Conservation (phyloP, 768 basidiomycete genomes). For the Trametes cinnabarina region DNA sequence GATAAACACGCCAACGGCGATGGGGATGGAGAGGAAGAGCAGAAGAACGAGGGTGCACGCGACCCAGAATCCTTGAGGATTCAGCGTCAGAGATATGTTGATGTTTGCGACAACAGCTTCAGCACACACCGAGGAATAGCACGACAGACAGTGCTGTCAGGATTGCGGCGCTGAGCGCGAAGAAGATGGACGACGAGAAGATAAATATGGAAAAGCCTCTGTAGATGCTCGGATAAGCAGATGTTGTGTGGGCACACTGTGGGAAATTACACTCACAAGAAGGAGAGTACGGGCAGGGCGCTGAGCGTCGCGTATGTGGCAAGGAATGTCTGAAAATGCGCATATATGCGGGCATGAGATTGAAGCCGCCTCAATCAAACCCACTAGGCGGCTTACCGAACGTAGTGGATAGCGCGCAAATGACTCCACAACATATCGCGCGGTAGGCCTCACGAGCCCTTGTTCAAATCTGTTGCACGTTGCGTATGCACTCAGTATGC, state of each 20-base stretch:
- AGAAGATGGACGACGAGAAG: conserved; percentile 18
- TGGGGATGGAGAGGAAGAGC: conserved; percentile 14
- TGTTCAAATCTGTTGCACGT: conserved; percentile 14
- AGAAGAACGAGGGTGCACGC: conserved; percentile 19
- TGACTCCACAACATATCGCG: conserved; percentile 3
- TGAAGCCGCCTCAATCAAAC: background rate
- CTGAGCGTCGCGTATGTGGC: conserved; percentile 18
- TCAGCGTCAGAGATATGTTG: background rate
- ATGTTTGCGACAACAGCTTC: no score
- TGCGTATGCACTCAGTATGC: background rate
- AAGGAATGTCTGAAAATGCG: conserved; percentile 15
- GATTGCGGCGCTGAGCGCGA: conserved; percentile 18
- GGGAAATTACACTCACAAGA: conserved; percentile 25
- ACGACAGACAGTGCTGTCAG: conserved; percentile 8
- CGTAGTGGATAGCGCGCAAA: conserved; percentile 17
- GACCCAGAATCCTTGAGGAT: conserved; percentile 23
- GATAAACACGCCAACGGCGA: conserved; percentile 8
- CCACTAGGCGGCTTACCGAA: conserved; percentile 10
- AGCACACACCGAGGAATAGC: conserved; percentile 18
- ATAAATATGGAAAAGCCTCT: conserved; percentile 25
- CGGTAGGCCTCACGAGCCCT: conserved; percentile 9
- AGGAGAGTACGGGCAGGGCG: conserved; percentile 21
- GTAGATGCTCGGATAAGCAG: background rate
- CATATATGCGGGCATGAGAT: background rate
- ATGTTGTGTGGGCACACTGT: no score